A percentile compares a stretch with the other conserved stretches of the same genome.
Evolutionary conservation across 805 yeast genomes (phyloP).

Genomic region (Zygotorulaspora chibaensis): DNA sequence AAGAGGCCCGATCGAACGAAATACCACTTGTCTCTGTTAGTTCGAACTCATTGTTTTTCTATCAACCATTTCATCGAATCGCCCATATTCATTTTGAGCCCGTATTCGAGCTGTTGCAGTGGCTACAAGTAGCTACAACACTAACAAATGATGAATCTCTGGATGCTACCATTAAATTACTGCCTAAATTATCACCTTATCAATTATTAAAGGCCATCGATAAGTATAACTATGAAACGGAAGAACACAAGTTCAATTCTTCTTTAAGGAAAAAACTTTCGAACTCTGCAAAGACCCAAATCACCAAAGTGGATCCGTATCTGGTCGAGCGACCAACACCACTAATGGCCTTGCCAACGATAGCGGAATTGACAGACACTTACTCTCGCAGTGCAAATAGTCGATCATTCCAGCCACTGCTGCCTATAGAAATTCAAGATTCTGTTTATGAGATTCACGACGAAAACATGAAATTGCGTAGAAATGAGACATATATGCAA

Average conservation of each 20-base stretch:
- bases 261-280: conserved; percentile 38
- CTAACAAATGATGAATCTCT: conserved; percentile 62
- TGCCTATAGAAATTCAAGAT: conserved; percentile 68
- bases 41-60: conserved; percentile 53
- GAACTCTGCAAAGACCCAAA: conserved; percentile 19
- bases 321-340: conserved; percentile 51
- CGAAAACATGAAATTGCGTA: conserved; percentile 29
- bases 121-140: conserved; percentile 82
- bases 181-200: conserved; percentile 56
- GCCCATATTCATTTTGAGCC: conserved; percentile 69
- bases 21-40: conserved; percentile 14
- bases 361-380: conserved; percentile 62
- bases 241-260: conserved; percentile 64
- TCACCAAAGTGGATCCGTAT: conserved; percentile 21
- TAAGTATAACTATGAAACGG: conserved; percentile 78
- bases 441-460: conserved; percentile 65
- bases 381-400: conserved; percentile 59
- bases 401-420: conserved; percentile 56
- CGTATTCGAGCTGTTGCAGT: conserved; percentile 74
- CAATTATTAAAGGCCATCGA: conserved; percentile 70
- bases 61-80: conserved; percentile 58
- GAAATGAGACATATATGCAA: conserved; percentile 16
- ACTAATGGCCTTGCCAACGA: conserved; percentile 64
- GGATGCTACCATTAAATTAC: conserved; percentile 47
- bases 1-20: conserved; percentile 3